Evolutionary conservation across 495 filamentous ascomycete genomes (phyloP).

Genomic region (Aspergillus haitiensis): DNA sequence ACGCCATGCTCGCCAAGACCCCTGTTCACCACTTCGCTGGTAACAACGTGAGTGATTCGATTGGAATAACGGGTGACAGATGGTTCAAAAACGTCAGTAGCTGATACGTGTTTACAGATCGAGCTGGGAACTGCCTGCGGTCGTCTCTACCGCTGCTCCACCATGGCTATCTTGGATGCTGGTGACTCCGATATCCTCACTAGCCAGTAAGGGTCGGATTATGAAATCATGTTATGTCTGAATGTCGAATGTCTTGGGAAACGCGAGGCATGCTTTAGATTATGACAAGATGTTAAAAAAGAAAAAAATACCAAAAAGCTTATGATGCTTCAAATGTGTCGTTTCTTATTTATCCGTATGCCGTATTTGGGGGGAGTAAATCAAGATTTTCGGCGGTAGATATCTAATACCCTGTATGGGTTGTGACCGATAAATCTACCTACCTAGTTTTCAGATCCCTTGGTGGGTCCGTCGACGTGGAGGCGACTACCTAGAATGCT

Average conservation of each 20-base stretch:
- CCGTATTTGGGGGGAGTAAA: background rate
- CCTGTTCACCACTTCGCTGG: constrained; percentile 94
- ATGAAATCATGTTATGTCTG: constrained; percentile 28
- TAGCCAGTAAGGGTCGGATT: constrained; percentile 42
- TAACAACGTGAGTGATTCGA: constrained; percentile 80
- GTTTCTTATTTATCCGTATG: background rate
- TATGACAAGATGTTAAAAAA: constrained; percentile 25
- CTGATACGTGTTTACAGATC: constrained; percentile 61
- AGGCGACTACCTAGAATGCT: too few relatives aligned
- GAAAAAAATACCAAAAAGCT: constrained; percentile 7
- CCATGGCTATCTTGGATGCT: constrained; percentile 93
- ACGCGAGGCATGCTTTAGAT: constrained; percentile 25
- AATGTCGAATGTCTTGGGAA: constrained; percentile 18
- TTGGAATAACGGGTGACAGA: background rate
- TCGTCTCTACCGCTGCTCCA: constrained; percentile 80
- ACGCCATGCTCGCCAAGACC: constrained; percentile 91
- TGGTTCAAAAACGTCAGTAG: constrained; percentile 9
- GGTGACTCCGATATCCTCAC: constrained; percentile 97
- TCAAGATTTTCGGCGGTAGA: background rate
- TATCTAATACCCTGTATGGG: too few relatives aligned
- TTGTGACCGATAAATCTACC: too few relatives aligned
- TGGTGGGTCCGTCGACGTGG: too few relatives aligned
- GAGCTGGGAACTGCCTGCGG: constrained; percentile 93
- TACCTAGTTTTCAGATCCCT: too few relatives aligned
- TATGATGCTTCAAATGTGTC: background rate